Conservation (phyloP, 257 asterid species). For the Plantago elongata region DNA sequence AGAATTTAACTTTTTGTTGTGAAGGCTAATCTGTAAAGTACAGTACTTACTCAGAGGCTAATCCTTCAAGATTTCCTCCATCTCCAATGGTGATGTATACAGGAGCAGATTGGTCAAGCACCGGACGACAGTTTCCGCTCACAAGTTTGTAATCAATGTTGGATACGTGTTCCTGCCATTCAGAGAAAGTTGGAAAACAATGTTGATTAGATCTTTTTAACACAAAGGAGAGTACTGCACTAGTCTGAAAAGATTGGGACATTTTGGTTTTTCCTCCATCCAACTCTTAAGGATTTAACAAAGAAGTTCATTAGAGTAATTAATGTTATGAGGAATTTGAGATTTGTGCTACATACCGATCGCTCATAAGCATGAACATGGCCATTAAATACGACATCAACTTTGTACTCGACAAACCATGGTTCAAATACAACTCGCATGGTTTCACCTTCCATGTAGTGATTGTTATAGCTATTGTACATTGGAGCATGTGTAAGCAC, state of each 20-base stretch:
- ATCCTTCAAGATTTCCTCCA: conserved; percentile 67
- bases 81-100: conserved; percentile 63
- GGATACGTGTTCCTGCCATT: conserved; percentile 52
- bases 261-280: no score
- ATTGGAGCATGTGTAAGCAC: conserved; percentile 82
- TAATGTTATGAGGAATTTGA: neutral
- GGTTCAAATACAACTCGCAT: conserved; percentile 84
- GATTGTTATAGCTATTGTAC: conserved; percentile 86
- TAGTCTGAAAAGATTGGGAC: no score
- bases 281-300: neutral
- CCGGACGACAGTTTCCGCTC: conserved; percentile 54
- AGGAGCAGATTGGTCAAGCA: conserved; percentile 47
- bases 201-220: no score
- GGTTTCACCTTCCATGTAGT: conserved; percentile 88
- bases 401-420: conserved; percentile 72
- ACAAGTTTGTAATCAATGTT: conserved; percentile 57
- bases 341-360: conserved; percentile 36
- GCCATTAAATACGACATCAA: conserved; percentile 82
- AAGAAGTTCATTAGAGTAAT: neutral
- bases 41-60: conserved; percentile 46
- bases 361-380: conserved; percentile 92
- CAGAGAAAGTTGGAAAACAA: neutral
- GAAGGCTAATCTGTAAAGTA: neutral
- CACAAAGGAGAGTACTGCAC: no score
- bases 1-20: no score